Evolutionary conservation across 2,329 filamentous ascomycete genomes (phyloP).

Genomic region (Amauroascus niger): DNA sequence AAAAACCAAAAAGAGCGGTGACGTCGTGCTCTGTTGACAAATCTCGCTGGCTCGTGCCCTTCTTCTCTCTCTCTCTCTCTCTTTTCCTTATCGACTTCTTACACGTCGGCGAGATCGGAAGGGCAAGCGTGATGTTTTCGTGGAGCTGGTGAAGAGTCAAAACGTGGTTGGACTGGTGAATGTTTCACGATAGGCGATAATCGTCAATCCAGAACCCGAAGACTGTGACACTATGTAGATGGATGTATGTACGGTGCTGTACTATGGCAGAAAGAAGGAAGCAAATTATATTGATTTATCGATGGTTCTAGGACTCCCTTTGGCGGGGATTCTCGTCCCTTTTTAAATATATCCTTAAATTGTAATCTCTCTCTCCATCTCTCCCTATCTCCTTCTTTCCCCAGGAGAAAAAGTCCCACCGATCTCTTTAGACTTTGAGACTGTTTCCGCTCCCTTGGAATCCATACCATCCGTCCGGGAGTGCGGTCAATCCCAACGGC

Average conservation of each 20-base stretch:
- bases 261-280: background rate
- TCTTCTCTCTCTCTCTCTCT: too few species aligned
- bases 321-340: background rate
- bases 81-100: background rate
- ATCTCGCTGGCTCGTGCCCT: too few species aligned
- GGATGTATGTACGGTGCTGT: background rate
- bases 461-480: background rate
- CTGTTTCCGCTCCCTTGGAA: slow-evolving; percentile 4
- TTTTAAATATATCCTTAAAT: background rate
- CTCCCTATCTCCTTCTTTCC: background rate
- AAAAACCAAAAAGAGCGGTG: background rate
- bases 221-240: background rate
- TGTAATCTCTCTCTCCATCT: background rate
- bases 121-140: slow-evolving; percentile 8
- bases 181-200: slow-evolving; percentile 2
- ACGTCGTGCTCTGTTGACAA: background rate
- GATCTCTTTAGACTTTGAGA: slow-evolving; percentile 7
- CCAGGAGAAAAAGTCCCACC: background rate
- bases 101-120: background rate
- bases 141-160: background rate
- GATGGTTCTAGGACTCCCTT: background rate
- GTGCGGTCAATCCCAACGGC: background rate
- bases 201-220: background rate
- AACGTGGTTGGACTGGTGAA: slow-evolving; percentile 2
- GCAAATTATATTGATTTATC: too few species aligned